Percentiles rank a stretch among this genome's conserved stretches.
Conservation (phyloP, 2,329 filamentous ascomycete species). For the Aspergillus texensis region DNA sequence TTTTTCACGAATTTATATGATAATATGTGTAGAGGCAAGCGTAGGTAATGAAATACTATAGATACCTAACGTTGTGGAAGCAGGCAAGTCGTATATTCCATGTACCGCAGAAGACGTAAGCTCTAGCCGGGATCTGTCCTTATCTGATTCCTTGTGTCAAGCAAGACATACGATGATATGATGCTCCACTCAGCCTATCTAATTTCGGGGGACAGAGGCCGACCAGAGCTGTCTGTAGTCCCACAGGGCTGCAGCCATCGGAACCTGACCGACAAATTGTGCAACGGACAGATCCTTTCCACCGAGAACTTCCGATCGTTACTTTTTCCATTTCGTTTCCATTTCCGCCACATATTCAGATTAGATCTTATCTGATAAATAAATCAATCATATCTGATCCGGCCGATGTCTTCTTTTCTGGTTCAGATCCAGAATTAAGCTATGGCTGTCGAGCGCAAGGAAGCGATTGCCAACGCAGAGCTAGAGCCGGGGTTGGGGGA, state of each 20-base stretch:
- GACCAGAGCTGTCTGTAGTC: not conserved
- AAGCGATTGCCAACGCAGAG: not conserved
- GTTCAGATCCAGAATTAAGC: not conserved
- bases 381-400: slow-evolving; percentile 1
- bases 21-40: no score
- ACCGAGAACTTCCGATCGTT: not conserved
- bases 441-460: not conserved
- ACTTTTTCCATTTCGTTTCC: not conserved
- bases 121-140: not conserved
- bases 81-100: not conserved
- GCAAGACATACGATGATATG: not conserved
- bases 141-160: not conserved
- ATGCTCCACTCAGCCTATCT: not conserved
- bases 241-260: not conserved
- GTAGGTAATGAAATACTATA: no score
- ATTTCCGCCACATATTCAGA: not conserved
- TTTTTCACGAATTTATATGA: no score
- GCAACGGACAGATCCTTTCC: not conserved
- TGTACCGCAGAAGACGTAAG: not conserved
- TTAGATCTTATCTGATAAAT: slow-evolving; percentile 3
- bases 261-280: not conserved
- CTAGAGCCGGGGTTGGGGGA: not conserved
- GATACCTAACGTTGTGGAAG: not conserved
- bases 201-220: not conserved
- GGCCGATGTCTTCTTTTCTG: not conserved